Evolutionary conservation across 2,329 filamentous ascomycete genomes (phyloP).

Genomic region (Ambrosiella cleistominuta): DNA sequence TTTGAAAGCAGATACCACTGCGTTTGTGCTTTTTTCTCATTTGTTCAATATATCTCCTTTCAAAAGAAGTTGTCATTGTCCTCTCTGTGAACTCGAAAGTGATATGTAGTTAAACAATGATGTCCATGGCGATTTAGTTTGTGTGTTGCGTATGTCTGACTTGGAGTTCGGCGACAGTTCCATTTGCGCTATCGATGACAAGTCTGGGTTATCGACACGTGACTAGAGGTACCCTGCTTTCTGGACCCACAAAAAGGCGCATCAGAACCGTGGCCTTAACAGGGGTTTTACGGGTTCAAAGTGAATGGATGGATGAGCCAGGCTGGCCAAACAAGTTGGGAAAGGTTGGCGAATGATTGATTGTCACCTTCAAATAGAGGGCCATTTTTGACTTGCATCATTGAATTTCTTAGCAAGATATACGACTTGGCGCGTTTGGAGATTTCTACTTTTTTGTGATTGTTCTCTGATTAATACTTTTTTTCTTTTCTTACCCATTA

Average conservation of each 20-base stretch:
- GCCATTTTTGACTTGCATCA: neutral
- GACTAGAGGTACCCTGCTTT: neutral
- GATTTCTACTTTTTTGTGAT: too few species aligned
- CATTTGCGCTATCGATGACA: neutral
- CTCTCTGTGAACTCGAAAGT: neutral
- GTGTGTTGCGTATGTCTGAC: neutral
- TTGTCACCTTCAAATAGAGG: too few species aligned
- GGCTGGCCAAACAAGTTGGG: neutral
- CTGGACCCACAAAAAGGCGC: conserved; percentile 1
- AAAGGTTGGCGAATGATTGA: neutral
- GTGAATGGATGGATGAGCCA: neutral
- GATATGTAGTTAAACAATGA: neutral
- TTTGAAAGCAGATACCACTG: conserved; percentile 1
- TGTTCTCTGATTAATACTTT: too few species aligned
- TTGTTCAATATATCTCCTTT: neutral
- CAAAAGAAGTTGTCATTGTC: neutral
- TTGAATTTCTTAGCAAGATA: neutral
- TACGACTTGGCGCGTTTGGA: too few species aligned
- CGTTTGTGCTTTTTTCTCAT: neutral
- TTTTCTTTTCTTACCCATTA: too few species aligned
- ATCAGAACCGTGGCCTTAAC: conserved; percentile 5
- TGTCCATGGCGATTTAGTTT: neutral
- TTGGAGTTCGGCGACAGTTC: neutral
- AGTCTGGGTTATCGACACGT: neutral
- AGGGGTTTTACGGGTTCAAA: neutral